These are phyloP conservation scores for Volvox africanus DNA, from an alignment of 139 green algal species.

Conservation along the genomic window DNA sequence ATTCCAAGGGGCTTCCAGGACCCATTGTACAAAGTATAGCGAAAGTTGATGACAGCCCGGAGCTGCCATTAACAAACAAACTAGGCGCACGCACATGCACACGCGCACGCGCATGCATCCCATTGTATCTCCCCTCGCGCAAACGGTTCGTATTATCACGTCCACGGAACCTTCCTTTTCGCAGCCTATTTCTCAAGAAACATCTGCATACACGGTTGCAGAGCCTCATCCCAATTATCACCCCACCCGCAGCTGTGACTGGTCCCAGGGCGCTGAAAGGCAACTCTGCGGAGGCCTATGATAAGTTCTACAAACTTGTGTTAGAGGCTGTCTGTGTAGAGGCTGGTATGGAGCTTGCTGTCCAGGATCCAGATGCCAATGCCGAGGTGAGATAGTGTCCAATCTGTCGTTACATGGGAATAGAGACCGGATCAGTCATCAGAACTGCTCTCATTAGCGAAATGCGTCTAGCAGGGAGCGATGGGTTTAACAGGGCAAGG, in stretches of 20 bases:
- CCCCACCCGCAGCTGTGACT: slow-evolving; percentile 18
- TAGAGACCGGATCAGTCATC: too few species aligned
- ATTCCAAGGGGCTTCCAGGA: too few species aligned
- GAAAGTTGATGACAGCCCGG: not conserved
- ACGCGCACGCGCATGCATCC: not conserved
- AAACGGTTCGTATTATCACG: too few species aligned
- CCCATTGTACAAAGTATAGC: too few species aligned
- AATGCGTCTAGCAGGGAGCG: too few species aligned
- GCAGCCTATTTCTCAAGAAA: too few species aligned
- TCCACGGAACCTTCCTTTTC: too few species aligned
- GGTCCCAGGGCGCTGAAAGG: slow-evolving; percentile 27
- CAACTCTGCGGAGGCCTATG: slow-evolving; percentile 45
- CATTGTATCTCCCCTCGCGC: not conserved
- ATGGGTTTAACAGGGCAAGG: too few species aligned
- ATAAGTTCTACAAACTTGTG: slow-evolving; percentile 52
- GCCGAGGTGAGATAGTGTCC: slow-evolving; percentile 49
- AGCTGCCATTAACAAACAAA: not conserved
- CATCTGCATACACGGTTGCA: too few species aligned
- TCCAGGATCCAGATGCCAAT: slow-evolving; percentile 41
- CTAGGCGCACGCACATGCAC: not conserved
- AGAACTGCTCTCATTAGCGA: too few species aligned
- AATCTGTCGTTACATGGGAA: too few species aligned
- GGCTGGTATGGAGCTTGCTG: slow-evolving; percentile 51
- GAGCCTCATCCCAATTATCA: too few species aligned
- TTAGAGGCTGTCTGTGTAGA: slow-evolving; percentile 61